These are phyloP conservation scores for Przewalskia tangutica DNA, from an alignment of 257 asterid genomes.

Conservation along the genomic window DNA sequence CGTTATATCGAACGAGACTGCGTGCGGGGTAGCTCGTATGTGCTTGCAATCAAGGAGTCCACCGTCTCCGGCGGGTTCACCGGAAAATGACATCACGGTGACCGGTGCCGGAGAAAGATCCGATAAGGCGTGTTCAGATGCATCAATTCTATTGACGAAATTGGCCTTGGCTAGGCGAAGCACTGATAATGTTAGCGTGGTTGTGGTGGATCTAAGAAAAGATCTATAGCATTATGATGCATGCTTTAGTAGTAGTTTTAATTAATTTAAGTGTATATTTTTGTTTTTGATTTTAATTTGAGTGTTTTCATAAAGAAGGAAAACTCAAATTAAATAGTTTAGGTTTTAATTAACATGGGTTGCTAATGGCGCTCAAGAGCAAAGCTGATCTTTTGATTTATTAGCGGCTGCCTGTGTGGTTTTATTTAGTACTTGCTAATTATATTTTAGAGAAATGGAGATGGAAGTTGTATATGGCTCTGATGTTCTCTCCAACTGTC, in stretches of 20 bases:
- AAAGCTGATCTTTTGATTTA: background rate
- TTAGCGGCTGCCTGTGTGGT: background rate
- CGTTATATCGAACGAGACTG: slow-evolving; percentile 28
- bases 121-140: slow-evolving; percentile 17
- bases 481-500: background rate
- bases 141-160: slow-evolving; percentile 18
- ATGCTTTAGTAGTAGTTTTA: background rate
- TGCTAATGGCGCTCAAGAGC: background rate
- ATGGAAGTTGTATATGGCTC: background rate
- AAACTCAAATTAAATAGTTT: background rate
- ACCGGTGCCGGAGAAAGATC: slow-evolving; percentile 9
- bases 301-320: background rate
- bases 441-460: background rate
- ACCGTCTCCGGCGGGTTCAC: slow-evolving; percentile 5
- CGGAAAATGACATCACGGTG: background rate
- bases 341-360: background rate
- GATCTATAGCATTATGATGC: background rate
- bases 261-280: background rate
- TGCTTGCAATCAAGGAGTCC: slow-evolving; percentile 23
- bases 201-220: slow-evolving; percentile 35
- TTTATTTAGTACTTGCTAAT: background rate
- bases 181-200: slow-evolving; percentile 11
- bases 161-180: slow-evolving; percentile 6
- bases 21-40: slow-evolving; percentile 24
- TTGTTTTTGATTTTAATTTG: background rate